Evolutionary conservation across 2,329 filamentous ascomycete genomes (phyloP).

Genomic region (Amylocarpus encephaloides): DNA sequence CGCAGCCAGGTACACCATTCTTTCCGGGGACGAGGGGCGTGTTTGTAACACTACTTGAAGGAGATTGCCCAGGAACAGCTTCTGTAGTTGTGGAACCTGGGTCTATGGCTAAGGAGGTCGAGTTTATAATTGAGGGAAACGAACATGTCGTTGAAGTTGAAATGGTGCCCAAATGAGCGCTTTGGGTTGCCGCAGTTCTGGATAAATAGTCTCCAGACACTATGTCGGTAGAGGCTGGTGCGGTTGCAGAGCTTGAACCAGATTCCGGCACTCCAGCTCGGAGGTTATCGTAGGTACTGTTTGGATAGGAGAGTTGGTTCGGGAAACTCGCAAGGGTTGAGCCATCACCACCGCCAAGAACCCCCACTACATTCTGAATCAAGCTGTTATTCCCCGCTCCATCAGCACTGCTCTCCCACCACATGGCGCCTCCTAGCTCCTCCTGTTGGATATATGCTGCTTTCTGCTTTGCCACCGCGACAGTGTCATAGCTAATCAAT

Average conservation of each 20-base stretch:
- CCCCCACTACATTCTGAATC: constrained; percentile 34
- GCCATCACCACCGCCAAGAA: constrained; percentile 1
- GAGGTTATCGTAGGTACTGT: constrained; percentile 2
- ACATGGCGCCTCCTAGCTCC: constrained; percentile 70
- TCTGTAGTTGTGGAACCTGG: no score
- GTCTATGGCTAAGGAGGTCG: no score
- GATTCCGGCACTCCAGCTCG: constrained; percentile 1
- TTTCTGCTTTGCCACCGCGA: constrained; percentile 30
- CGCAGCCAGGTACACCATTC: constrained; percentile 3
- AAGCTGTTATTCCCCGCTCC: constrained; percentile 53
- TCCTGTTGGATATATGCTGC: constrained; percentile 28
- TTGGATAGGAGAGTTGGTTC: constrained; percentile 3
- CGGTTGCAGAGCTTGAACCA: no score
- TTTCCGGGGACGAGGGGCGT: constrained; percentile 1
- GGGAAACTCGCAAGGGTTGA: neutral
- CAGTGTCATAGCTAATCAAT: constrained; percentile 62
- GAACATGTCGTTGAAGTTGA: no score
- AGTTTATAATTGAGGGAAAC: no score
- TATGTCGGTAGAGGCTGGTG: no score
- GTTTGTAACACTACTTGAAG: no score
- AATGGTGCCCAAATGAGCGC: no score
- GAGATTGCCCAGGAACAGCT: no score
- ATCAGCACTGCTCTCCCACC: constrained; percentile 75
- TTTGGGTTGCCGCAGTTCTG: no score
- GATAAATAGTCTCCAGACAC: no score